phyloP scores from a whole-genome alignment of 148 eudicot species.

The Vaccinium myrtillus region DNA sequence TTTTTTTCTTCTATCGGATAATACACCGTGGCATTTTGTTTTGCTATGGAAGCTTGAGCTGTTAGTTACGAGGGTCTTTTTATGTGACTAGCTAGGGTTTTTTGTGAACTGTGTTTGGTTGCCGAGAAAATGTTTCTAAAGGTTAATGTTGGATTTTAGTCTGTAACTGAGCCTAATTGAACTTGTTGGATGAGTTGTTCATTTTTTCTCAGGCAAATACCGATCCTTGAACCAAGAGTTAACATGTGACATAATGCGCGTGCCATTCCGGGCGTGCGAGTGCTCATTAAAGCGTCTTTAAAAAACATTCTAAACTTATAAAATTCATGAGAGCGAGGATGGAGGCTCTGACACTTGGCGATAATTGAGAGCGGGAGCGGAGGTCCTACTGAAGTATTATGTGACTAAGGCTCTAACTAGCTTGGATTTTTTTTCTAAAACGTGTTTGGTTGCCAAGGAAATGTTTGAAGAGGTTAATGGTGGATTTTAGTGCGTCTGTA shows the following conservation, averaged over 20 bases:
- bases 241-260: background rate
- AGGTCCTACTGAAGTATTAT: background rate
- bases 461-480: background rate
- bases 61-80: background rate
- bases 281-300: background rate
- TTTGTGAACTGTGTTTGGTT: background rate
- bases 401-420: background rate
- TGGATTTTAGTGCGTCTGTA: background rate
- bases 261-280: background rate
- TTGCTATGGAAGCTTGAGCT: background rate
- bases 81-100: background rate
- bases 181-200: too few species aligned
- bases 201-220: too few species aligned
- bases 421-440: background rate
- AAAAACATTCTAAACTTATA: background rate
- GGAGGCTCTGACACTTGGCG: background rate
- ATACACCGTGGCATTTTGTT: background rate
- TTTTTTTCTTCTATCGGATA: background rate
- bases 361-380: background rate
- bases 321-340: background rate
- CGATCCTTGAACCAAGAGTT: too few species aligned
- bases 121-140: background rate
- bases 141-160: background rate
- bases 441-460: slow-evolving; percentile 12
- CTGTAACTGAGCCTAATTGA: too few species aligned